Evolutionary conservation across 345 rosid species (phyloP), one percentile per base, ranked within the genome.

Genomic region (Moringa oleifera): DNA sequence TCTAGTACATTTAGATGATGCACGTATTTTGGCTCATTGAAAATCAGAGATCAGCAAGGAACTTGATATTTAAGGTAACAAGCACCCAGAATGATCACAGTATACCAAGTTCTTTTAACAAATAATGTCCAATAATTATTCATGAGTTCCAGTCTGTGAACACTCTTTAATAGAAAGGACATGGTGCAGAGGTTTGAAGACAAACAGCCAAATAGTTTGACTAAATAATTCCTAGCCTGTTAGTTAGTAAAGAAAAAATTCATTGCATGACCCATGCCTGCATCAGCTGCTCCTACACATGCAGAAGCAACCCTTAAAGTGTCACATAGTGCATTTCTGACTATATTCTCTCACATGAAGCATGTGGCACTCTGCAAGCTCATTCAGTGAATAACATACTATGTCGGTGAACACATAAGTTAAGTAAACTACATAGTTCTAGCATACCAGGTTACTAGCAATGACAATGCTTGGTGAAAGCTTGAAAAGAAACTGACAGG

Each of bases 371-470:
- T 25, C 46, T 31, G 21, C 23, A 64, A 19, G 37, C 11, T 33
- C 37, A n/a, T n/a, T n/a, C n/a, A n/a, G n/a, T n/a, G n/a, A n/a
- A n/a, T n/a, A n/a, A n/a, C 37, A 33, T n/a, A 33, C 37, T 4
- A 33, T 33, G 11, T 33, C 11, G 5, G 37, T 33, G 37, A 33
- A 33, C 6, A 33, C 37, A n/a, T n/a, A n/a, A n/a, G n/a, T 12
- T 63, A 33, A 45, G 37, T 51, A 51, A 24, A 33, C 51, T 19
- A 41, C 22, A 47, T 31, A 24, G 19, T 41, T 41, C 6, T 28
- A 45, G 41, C 74, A 54, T 89, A 89, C 97, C 97, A 89, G 81
- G 78, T 89, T 89, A 55, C 62, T 75, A 7, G 93, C 77, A 79
- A 84, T 72, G 66, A 76, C 75, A 78, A 80, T 60, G n/a, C 60